Base-by-base conservation (phyloP, 2,329 filamentous ascomycete species). In the Penicillium aurantiogriseum region DNA sequence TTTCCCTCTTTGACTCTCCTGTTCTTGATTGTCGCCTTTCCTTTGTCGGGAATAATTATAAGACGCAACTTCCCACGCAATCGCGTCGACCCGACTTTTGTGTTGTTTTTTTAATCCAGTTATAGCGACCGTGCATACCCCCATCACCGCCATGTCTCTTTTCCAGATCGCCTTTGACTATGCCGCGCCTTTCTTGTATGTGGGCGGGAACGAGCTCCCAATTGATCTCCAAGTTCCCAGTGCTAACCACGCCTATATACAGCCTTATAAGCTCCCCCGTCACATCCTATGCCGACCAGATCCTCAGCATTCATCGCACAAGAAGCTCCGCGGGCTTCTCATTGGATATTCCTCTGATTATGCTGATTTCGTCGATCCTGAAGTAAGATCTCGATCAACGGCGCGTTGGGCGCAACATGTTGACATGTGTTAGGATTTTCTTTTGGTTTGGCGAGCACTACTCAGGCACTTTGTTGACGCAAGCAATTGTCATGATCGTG, bases 251-350 rank as follows among this genome's bases (percentile, higher is more conserved):
- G 13, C 3, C 46, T 21, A 8, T 39, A 23, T 13, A 56, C 66
- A 85, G 83, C 71, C 80, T 88, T 60, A 77, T 86, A 51, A 80
- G 83, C 9, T 86, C 85, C 8, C 85, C 85, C 9, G 74, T 88
- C 58, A 87, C 85, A 49, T 86, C 83, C 64, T 88, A 88, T 75
- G 81, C 83, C 59, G 85, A 88, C 71, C 85, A 88, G 69, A 88
- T 88, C 69, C 80, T 85, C 70, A 84, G 81, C 64, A 88, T 88
- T 67, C 81, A 87, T 73, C 80, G 80, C 63, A 81, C 74, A 57
- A 80, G 82, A 64, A 83, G 78, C 56, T 87, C 84, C 4, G 82
- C 81, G 35, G 85, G 85, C 33, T 88, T 88, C 73, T 87, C 85
- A 17, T 76, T 88, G 64, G 85, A 88, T 67, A 87, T 88, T 38